A percentile compares a stretch with the other conserved stretches of the same genome.
phyloP scores from a whole-genome alignment of 192 early-diverging fungal species.

The Coemansia reversa region DNA sequence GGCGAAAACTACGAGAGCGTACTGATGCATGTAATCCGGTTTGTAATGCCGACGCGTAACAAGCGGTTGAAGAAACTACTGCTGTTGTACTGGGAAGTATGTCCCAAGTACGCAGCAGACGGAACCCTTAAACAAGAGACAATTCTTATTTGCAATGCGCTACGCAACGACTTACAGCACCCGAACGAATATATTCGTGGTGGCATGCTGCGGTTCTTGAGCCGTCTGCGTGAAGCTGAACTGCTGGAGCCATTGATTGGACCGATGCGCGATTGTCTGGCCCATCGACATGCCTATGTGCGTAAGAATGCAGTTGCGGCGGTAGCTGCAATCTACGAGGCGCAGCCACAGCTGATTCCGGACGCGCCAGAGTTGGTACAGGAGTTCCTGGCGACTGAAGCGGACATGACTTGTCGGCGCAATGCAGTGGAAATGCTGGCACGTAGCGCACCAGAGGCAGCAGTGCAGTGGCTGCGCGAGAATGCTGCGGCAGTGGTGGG shows the following conservation, averaged over 20 bases:
- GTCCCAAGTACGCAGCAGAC: conserved; percentile 86
- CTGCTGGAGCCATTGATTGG: conserved; percentile 92
- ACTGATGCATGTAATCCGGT: conserved; percentile 98
- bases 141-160: conserved; percentile 93
- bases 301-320: conserved; percentile 97
- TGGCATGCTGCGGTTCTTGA: conserved; percentile 87
- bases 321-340: conserved; percentile 84
- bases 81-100: conserved; percentile 97
- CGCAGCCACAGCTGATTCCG: conserved; percentile 89
- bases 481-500: conserved; percentile 70
- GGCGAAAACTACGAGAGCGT: conserved; percentile 87
- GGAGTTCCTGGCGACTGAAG: conserved; percentile 69
- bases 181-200: conserved; percentile 99
- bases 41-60: conserved; percentile 93
- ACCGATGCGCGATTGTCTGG: conserved; percentile 83
- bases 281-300: conserved; percentile 97
- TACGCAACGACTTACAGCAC: conserved; percentile 95
- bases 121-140: conserved; percentile 94
- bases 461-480: conserved; percentile 82
- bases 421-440: conserved; percentile 94
- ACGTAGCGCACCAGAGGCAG: conserved; percentile 69
- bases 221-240: conserved; percentile 94
- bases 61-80: conserved; percentile 96
- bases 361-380: conserved; percentile 91
- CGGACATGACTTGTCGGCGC: conserved; percentile 87